These are phyloP conservation scores for Erysimum cheiri DNA, from an alignment of 441 rosid species.

Conservation along the genomic window DNA sequence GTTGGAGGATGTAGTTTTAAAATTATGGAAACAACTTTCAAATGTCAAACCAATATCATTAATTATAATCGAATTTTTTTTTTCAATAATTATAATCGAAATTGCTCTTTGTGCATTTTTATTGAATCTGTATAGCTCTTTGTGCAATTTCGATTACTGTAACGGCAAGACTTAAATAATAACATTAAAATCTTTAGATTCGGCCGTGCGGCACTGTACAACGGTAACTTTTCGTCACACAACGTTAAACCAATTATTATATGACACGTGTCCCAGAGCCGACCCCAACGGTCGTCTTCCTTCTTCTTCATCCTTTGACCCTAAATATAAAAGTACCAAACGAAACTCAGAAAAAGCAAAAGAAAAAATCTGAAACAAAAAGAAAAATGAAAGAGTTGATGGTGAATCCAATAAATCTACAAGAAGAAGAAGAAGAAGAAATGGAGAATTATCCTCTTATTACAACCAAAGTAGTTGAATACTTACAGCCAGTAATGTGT, in stretches of 20 bases:
- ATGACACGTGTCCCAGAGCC: constrained; percentile 5
- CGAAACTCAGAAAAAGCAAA: constrained; percentile 1
- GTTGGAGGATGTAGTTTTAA: too few relatives aligned
- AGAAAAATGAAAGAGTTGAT: constrained; percentile 4
- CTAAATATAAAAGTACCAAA: constrained; percentile 6
- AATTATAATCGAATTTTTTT: too few relatives aligned
- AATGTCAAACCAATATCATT: too few relatives aligned
- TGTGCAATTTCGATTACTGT: too few relatives aligned
- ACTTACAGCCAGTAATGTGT: constrained; percentile 73
- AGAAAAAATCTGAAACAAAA: neutral
- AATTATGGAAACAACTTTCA: too few relatives aligned
- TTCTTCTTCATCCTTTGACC: constrained; percentile 18
- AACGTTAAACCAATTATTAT: neutral
- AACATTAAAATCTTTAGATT: constrained; percentile 11
- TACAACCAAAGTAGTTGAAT: constrained; percentile 67
- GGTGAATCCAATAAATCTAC: constrained; percentile 1
- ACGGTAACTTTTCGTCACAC: constrained; percentile 44
- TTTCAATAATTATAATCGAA: neutral
- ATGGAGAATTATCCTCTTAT: constrained; percentile 42
- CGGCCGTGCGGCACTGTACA: constrained; percentile 33
- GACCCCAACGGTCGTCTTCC: constrained; percentile 42
- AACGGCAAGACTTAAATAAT: constrained; percentile 19
- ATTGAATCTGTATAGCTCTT: neutral
- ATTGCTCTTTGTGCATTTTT: neutral
- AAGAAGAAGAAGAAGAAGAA: constrained; percentile 46